A percentile compares a stretch with the other conserved stretches of the same genome.
Evolutionary conservation across 2,329 filamentous ascomycete species (phyloP).

Genomic region (Neospermospora avenae): DNA sequence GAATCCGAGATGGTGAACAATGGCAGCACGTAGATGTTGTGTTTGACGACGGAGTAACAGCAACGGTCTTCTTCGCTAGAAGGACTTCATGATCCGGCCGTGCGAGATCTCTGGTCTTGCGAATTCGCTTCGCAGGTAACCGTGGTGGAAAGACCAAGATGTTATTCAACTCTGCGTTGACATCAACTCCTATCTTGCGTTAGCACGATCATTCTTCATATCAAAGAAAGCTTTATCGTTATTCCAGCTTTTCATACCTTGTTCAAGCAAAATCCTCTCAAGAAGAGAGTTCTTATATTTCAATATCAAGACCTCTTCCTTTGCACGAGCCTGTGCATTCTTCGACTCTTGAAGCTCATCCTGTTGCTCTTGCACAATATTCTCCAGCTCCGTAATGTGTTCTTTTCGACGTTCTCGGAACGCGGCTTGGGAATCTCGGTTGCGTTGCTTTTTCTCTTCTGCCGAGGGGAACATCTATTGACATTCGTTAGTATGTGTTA

Average conservation of each 20-base stretch:
- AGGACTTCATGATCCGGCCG: constrained; percentile 67
- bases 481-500: neutral
- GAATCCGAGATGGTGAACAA: neutral
- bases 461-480: constrained; percentile 91
- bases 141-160: constrained; percentile 8
- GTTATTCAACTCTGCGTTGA: constrained; percentile 82
- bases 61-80: constrained; percentile 38
- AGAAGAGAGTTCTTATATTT: constrained; percentile 96
- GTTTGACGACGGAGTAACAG: neutral
- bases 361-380: constrained; percentile 92
- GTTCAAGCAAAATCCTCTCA: constrained; percentile 90
- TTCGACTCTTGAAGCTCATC: constrained; percentile 85
- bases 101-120: constrained; percentile 33
- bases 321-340: constrained; percentile 84
- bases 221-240: too few relatives aligned
- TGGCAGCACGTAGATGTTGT: neutral
- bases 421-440: constrained; percentile 91
- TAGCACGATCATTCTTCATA: neutral
- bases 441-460: constrained; percentile 94
- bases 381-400: constrained; percentile 97
- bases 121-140: constrained; percentile 2
- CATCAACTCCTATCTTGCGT: constrained; percentile 73
- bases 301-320: constrained; percentile 95
- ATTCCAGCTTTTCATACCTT: constrained; percentile 58
- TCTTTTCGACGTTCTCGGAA: constrained; percentile 94